phyloP scores from a whole-genome alignment of 139 green algal genomes.

The Haematococcus sp. region DNA sequence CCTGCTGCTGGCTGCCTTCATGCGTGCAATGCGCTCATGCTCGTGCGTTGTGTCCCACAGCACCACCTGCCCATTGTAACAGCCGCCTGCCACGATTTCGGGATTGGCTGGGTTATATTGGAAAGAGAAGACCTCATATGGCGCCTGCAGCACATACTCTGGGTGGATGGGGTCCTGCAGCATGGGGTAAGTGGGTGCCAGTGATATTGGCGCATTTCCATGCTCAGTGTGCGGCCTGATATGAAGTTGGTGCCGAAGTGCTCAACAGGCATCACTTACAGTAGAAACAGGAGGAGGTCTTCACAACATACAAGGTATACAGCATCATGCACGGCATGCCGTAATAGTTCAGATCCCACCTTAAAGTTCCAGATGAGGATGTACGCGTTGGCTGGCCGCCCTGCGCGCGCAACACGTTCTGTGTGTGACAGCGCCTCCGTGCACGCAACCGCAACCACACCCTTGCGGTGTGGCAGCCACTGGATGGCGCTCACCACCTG shows the following conservation, averaged over 20 bases:
- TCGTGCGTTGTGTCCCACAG: slow-evolving; percentile 47
- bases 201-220: too few relatives aligned
- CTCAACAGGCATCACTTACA: too few relatives aligned
- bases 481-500: slow-evolving; percentile 63
- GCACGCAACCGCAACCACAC: slow-evolving; percentile 69
- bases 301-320: too few relatives aligned
- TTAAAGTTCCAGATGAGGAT: slow-evolving; percentile 86
- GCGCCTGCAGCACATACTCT: slow-evolving; percentile 74
- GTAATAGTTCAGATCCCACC: neutral
- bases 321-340: too few relatives aligned
- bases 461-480: slow-evolving; percentile 70
- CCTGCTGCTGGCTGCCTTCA: neutral
- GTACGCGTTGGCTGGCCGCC: slow-evolving; percentile 41
- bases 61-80: slow-evolving; percentile 72
- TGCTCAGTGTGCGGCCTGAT: too few relatives aligned
- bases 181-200: neutral
- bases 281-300: too few relatives aligned
- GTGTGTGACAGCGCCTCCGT: slow-evolving; percentile 51
- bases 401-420: slow-evolving; percentile 55
- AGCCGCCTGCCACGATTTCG: slow-evolving; percentile 70
- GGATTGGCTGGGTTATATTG: slow-evolving; percentile 75
- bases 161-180: slow-evolving; percentile 75
- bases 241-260: too few relatives aligned
- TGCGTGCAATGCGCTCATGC: slow-evolving; percentile 22
- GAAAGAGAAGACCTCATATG: slow-evolving; percentile 72